Evolutionary conservation across 495 filamentous ascomycete genomes (phyloP), one percentile per base, ranked within the genome.

Genomic region (Penicillium roqueforti): DNA sequence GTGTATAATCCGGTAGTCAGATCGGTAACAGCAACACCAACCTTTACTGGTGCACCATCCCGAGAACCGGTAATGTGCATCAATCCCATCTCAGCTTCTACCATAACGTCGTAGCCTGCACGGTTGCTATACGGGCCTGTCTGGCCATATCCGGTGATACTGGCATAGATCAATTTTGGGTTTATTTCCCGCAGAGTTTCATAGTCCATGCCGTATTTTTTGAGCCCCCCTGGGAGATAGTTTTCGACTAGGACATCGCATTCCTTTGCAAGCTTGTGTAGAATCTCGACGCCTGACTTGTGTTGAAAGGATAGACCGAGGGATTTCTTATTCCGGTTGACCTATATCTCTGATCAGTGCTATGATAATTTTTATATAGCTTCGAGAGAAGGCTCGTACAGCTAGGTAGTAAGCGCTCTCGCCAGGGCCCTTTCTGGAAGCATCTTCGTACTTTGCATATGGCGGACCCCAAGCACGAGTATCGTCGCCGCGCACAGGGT

Each of bases 41-140:
- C 93, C 71, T 98, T 98, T 13, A 96, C 95, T 0, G 95, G 95
- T 2, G 91, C 88, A 0, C 93, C 90, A 52, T 95, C 89, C 58
- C 89, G 74, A 38, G 78, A 77, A 10, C 93, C 93, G 0, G 93
- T 98, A 50, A 98, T 97, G 67, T 98, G 95, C 93, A 98, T 98
- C 51, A 98, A 65, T 5, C 93, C 93, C 76, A 98, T 90, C 69
- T 97, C 93, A 38, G 92, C 95, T 71, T 98, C 93, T 0, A 98
- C 95, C 91, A 98, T 97, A 53, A 98, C 95, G 70, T 98, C 93
- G 75, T 98, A 98, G 10, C 93, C 93, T 8, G 93, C 91, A 6
- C 95, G 81, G 42, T 84, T 82, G 16, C 86, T 85, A 68, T 96
- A 96, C 0, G 95, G 95, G 0, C 93, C 93, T 2, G 88, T 96